Base-by-base conservation (phyloP, 148 eudicot species). In the Amaranthus hypochondriacus region DNA sequence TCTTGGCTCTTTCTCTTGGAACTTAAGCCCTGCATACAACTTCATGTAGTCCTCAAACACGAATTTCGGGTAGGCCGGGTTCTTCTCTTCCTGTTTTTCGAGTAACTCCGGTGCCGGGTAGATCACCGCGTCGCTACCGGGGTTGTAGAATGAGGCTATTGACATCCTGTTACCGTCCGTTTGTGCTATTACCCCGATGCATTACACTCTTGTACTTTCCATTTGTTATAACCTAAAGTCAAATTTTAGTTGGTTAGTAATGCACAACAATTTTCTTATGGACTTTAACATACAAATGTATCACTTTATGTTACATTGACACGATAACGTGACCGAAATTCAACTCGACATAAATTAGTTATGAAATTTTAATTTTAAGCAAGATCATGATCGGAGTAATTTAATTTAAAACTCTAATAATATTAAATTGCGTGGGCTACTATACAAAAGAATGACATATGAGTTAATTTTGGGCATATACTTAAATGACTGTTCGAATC, bases 41-140 rank as follows among this genome's bases (percentile, higher is more conserved):
- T 93, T 93, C 98, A 93, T 93, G 84, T 93, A 91, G 86, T 93
- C 98, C 74, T 91, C 92, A 21, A 93, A 93, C 82, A 92, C 92
- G 44, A 93, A 93, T 50, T 89, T 88, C 0, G 97, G 96, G 77
- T 93, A 93, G 52, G 78, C 48, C 53, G 78, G 47, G 5, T 61
- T 58, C 11, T 75, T 66, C 67, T 86, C 75, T 50, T 79, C 85
- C 60, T 78, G 88, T 77, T 85, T 83, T 62, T 76, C 87, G 10
- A 91, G 67, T 69, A 90, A 71, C 67, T 76, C 83, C 5, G 97
- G 94, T 6, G 94, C 92, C 21, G 97, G 98, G 68, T 85, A 93
- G 75, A 93, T 93, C 73, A 93, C 75, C 0, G 98, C 98, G 73
- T 93, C 98, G n/a, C 91, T 75, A 10, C 92, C 97, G 0, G 98